A percentile compares a stretch with the other conserved stretches of the same genome.
Evolutionary conservation across 148 eudicot species (phyloP).

Genomic region (Rhododendron griersonianum): DNA sequence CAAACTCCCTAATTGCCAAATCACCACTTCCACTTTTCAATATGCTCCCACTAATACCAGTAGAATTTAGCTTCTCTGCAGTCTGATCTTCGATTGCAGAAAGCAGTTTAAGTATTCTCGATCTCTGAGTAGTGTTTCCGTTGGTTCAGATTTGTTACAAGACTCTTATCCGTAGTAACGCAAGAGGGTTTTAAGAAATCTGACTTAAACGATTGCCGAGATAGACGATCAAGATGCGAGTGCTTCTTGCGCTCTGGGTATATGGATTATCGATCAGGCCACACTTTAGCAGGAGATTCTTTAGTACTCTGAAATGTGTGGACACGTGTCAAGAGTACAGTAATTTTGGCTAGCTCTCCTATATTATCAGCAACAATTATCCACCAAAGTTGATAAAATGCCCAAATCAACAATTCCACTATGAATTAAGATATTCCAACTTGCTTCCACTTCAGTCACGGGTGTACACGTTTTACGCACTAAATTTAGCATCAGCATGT

Average conservation of each 20-base stretch:
- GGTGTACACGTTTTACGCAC: too few relatives aligned
- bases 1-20: not conserved
- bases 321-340: not conserved
- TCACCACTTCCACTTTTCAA: not conserved
- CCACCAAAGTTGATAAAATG: not conserved
- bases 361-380: not conserved
- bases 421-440: not conserved
- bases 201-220: not conserved
- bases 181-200: not conserved
- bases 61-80: too few relatives aligned
- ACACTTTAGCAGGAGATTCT: not conserved
- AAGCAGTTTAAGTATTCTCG: not conserved
- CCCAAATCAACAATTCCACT: conserved; percentile 17
- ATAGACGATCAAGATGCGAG: not conserved
- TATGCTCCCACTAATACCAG: not conserved
- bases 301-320: not conserved
- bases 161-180: not conserved
- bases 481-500: too few relatives aligned
- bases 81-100: too few relatives aligned
- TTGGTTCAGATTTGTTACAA: not conserved
- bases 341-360: not conserved
- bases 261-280: not conserved
- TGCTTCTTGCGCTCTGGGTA: not conserved
- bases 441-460: too few relatives aligned
- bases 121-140: not conserved